A percentile compares a stretch with the other conserved stretches of the same genome.
phyloP scores from a whole-genome alignment of 257 asterid species.

The Solanum okadae region DNA sequence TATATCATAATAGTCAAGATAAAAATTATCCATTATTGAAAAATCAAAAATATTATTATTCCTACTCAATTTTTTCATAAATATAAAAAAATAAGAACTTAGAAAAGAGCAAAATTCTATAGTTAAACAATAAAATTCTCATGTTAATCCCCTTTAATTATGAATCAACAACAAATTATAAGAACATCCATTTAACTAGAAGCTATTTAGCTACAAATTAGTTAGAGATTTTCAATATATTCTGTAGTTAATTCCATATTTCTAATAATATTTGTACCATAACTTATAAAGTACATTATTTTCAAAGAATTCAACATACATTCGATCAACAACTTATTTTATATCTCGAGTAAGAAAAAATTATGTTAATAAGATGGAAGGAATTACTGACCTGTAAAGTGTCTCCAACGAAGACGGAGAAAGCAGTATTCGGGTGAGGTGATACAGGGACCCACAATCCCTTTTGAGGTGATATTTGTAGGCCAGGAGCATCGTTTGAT shows the following conservation, averaged over 20 bases:
- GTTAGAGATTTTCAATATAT: too few species aligned
- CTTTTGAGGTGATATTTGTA: conserved; percentile 40
- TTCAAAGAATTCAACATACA: background rate
- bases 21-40: background rate
- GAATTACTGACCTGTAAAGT: conserved; percentile 39
- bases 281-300: background rate
- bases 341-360: background rate
- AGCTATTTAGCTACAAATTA: background rate
- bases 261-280: background rate
- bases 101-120: too few species aligned
- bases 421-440: conserved; percentile 31
- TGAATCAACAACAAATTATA: too few species aligned
- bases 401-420: conserved; percentile 63
- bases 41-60: too few species aligned
- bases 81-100: too few species aligned
- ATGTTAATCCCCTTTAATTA: background rate
- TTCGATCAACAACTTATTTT: background rate
- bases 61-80: background rate
- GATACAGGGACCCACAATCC: conserved; percentile 59
- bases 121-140: too few species aligned
- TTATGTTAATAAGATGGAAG: background rate
- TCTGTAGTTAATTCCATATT: too few species aligned
- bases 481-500: conserved; percentile 54
- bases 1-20: background rate
- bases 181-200: background rate